Base-by-base conservation (phyloP, 23 red algal species). In the Cyanidioschyzon merolae region DNA sequence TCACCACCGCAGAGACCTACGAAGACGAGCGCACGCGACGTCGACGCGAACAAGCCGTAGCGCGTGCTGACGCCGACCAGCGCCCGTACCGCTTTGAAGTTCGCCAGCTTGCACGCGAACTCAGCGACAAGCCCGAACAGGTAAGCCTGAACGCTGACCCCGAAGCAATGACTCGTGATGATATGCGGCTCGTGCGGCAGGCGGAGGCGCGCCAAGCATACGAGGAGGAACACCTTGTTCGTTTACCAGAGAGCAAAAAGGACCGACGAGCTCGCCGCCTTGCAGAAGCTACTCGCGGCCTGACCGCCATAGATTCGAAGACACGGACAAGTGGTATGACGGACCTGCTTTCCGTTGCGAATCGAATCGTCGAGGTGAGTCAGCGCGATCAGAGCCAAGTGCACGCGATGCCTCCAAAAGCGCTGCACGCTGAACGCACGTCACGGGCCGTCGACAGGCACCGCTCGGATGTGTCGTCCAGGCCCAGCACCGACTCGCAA, bases 221-320 rank as follows among this genome's bases (percentile, higher is more conserved):
- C 7, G 78, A 81, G 24, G 54, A 81, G 68, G 68, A 59, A 27
- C 40, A 2, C 26, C 2, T 38, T 1, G 21, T 71, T 18, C 40
- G 38, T 1, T 39, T 81, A 27, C 58, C 59, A 57, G 75, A 57
- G 36, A n/a, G 75, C 51, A 58, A 81, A 27, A 34, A 40, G 45
- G 68, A 81, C 12, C 68, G 39, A 17, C 39, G 25, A 3, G 78
- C 63, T 7, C 12, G 63, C 2, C 63, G 63, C 12, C 63, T 25
- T 71, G 21, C 32, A 27, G 63, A 71, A 71, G 63, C 63, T 3
- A 35, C 63, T 7, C n/a, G 7, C 2, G 63, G 63, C 30, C 45
- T 54, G 45, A 54, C 45, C 12, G 12, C 45, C 2, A 27, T 71
- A 7, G 63, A 25, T 12, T 25, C 32, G 63, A 71, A 32, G 63